A percentile compares a stretch with the other conserved stretches of the same genome.
Evolutionary conservation across 2,329 filamentous ascomycete species (phyloP).

Genomic region (Paraconiothyrium brasiliense): DNA sequence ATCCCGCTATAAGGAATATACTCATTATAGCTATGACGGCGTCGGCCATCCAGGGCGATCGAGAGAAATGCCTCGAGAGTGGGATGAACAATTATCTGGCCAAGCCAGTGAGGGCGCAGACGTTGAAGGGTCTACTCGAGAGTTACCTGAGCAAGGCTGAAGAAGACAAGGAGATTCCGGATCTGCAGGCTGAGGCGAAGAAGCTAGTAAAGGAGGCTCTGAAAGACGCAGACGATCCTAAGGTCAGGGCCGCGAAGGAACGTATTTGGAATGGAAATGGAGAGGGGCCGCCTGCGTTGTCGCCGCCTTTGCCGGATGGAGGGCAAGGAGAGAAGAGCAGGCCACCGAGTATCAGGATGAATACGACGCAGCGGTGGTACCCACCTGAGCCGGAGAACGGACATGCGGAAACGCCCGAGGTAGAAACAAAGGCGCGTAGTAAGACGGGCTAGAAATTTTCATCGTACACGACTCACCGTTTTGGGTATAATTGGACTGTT

Average conservation of each 20-base stretch:
- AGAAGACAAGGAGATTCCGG: constrained; percentile 46
- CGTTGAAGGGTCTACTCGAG: constrained; percentile 84
- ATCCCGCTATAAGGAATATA: constrained; percentile 80
- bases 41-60: constrained; percentile 90
- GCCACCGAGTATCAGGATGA: constrained; percentile 10
- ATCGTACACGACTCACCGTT: background rate
- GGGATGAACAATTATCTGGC: constrained; percentile 98
- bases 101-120: constrained; percentile 90
- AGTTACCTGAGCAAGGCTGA: constrained; percentile 67
- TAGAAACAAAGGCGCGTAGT: no score
- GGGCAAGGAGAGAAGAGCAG: constrained; percentile 17
- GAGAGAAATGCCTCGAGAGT: constrained; percentile 93
- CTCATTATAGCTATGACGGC: constrained; percentile 99
- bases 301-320: background rate
- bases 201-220: constrained; percentile 52
- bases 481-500: background rate
- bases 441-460: background rate
- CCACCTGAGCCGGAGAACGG: constrained; percentile 1
- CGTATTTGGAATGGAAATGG: background rate
- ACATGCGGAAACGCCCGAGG: background rate
- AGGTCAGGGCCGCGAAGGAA: background rate
- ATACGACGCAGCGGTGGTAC: constrained; percentile 4
- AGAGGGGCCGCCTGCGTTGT: background rate
- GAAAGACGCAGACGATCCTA: constrained; percentile 22
- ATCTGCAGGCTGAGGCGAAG: constrained; percentile 58